Evolutionary conservation across 495 filamentous ascomycete genomes (phyloP), one percentile per base, ranked within the genome.

Genomic region (Neurospora terricola): DNA sequence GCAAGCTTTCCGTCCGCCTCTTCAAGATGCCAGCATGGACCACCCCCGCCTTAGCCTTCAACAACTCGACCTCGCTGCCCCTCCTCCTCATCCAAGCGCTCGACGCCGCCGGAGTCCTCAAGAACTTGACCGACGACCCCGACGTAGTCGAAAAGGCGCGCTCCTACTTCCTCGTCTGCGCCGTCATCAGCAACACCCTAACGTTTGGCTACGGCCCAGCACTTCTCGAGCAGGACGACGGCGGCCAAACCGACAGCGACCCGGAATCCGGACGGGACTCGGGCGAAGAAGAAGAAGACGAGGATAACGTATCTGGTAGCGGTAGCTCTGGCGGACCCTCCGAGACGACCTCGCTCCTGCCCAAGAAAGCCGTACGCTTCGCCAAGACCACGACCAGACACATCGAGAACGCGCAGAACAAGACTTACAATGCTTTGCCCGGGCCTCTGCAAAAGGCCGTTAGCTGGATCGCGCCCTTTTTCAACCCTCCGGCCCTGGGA

Each of bases 41-140:
- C 16, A 88, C 88, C 0, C 88, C 89, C 0, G 89, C 90, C 1
- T 85, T 92, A 69, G 84, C 89, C 48, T 93, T 94, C 82, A 94
- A 93, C 82, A 95, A 94, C 76, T 92, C 92, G 0, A 92, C 90
- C 1, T 88, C 86, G 37, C 87, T 93, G 39, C 92, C 91, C 0
- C 82, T 95, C 18, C 82, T 93, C 5, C 85, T 94, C 4, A 83
- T 93, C 40, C 84, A 91, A 71, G 87, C 89, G 8, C 84, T 94
- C 5, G 84, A 88, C 38, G 81, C 87, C 16, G 91, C 91, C 0
- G 91, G 91, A 9, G 90, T 92, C 68, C 80, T 94, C 10, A 76
- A 80, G 37, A 77, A 85, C 21, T 76, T 91, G 16, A 82, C 91
- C 30, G 77, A 83, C 34, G 78, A 80, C 21, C 82, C 81, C 0